Base-by-base conservation (phyloP, 805 yeast genomes). In the Lipomyces sp. region DNA sequence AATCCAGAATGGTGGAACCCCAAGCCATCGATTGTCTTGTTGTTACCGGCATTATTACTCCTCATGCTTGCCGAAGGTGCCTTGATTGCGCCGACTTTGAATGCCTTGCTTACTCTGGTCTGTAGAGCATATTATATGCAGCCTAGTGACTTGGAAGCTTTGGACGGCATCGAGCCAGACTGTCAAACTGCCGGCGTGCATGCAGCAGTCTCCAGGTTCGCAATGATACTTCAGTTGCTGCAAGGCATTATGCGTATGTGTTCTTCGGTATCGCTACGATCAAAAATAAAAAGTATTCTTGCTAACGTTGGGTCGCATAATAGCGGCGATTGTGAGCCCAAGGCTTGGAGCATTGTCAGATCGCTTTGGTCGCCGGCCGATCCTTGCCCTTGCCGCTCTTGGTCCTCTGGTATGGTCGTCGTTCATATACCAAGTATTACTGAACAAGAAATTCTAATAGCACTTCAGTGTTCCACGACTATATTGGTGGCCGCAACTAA, bases 171-270 rank as follows among this genome's bases (percentile, higher is more conserved):
- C 18, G 58, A 59, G 53, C n/a, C 42, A 13, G 45, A 51, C 13
- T 66, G 70, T 34, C 68, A 63, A 45, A 61, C 32, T 4, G 60
- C 70, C n/a, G 65, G 54, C n/a, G 51, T 66, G 56, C 64, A 66
- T n/a, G 65, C 63, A 6, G 24, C 6, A 4, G 61, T 55, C n/a
- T 60, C 70, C 8, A 51, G 58, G 3, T 37, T 57, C 11, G 15
- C 58, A n/a, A 51, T 66, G 62, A 54, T 65, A 64, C 54, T 66
- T 11, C 57, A 60, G 8, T 24, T 66, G 24, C 48, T 55, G 8
- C 60, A 63, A 5, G 69, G 69, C n/a, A 34, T 63, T 13, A 39
- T 66, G 13, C 24, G 48, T 42, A 42, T 15, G 6, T 3, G n/a
- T 15, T 1, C 48, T 42, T 18, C 6, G 24, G 7, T 42, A 4